Conservation (phyloP, 208 protist genomes). For the Trypanosoma avium region DNA sequence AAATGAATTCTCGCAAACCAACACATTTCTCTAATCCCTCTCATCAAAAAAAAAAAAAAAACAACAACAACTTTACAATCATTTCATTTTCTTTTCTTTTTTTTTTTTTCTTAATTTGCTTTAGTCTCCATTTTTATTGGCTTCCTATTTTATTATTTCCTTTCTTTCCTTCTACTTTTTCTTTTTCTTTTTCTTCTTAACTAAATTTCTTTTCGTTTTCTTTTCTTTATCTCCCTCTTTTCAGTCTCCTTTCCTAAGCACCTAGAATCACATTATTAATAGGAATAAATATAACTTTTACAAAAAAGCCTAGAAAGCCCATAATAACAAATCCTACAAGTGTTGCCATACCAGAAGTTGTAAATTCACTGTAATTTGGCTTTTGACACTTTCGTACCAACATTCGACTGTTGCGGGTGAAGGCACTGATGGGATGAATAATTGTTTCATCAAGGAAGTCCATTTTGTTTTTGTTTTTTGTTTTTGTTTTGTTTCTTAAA, state of each 20-base stretch:
- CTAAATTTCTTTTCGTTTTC: not conserved
- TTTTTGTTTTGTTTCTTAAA: not conserved
- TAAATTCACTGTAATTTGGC: constrained; percentile 94
- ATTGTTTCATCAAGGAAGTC: constrained; percentile 84
- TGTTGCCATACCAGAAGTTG: constrained; percentile 79
- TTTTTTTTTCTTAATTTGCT: not conserved
- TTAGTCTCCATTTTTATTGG: constrained; percentile 14
- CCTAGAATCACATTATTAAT: constrained; percentile 96
- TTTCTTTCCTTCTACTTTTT: constrained; percentile 9
- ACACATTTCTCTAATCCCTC: no score
- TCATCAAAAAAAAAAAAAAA: no score
- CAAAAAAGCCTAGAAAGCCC: constrained; percentile 95
- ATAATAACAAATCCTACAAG: constrained; percentile 93
- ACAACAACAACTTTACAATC: no score
- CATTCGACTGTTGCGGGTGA: constrained; percentile 88
- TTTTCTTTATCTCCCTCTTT: not conserved
- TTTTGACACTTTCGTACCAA: constrained; percentile 91
- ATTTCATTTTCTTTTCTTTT: not conserved
- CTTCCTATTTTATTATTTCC: not conserved
- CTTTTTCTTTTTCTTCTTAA: constrained; percentile 5
- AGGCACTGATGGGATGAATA: constrained; percentile 74
- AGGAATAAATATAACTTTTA: constrained; percentile 96
- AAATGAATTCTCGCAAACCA: no score
- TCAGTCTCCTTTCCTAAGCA: constrained; percentile 22
- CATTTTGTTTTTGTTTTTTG: constrained; percentile 40